Conservation (phyloP, 257 asterid species). For the Solanum ahanhuiri region DNA sequence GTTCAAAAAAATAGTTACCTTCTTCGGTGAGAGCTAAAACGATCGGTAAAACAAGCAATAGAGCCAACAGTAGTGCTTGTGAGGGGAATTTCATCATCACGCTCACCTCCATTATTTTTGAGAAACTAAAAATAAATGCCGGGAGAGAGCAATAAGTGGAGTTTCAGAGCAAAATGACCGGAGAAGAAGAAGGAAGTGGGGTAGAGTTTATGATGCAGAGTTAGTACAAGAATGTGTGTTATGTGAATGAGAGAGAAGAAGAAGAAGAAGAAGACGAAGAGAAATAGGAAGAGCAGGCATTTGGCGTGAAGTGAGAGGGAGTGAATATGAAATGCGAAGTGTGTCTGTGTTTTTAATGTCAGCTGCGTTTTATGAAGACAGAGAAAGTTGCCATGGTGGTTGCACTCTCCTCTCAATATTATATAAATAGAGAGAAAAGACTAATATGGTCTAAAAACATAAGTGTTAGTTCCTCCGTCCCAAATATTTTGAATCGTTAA, state of each 20-base stretch:
- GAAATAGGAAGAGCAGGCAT: constrained; percentile 61
- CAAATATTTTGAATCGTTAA: no score
- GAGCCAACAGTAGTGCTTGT: background rate
- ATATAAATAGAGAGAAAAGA: background rate
- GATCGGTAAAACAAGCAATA: constrained; percentile 20
- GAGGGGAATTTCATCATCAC: constrained; percentile 2
- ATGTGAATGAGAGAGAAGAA: constrained; percentile 5
- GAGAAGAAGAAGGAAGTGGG: background rate
- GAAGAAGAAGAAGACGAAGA: background rate
- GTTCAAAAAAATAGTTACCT: constrained; percentile 20
- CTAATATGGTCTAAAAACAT: background rate
- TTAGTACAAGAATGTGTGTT: constrained; percentile 17
- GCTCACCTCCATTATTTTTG: constrained; percentile 7
- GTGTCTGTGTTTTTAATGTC: constrained; percentile 23
- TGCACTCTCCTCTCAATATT: background rate
- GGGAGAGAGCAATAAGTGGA: background rate
- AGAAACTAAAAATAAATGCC: background rate
- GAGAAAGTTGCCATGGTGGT: constrained; percentile 13
- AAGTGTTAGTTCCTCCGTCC: no score
- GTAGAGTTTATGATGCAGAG: background rate
- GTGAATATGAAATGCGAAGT: constrained; percentile 19
- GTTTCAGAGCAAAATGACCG: background rate
- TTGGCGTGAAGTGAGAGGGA: constrained; percentile 87
- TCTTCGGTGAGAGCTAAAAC: constrained; percentile 39
- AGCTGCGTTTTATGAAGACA: constrained; percentile 34